Conservation (phyloP, 139 green algal species). For the Coelastrella sp. region DNA sequence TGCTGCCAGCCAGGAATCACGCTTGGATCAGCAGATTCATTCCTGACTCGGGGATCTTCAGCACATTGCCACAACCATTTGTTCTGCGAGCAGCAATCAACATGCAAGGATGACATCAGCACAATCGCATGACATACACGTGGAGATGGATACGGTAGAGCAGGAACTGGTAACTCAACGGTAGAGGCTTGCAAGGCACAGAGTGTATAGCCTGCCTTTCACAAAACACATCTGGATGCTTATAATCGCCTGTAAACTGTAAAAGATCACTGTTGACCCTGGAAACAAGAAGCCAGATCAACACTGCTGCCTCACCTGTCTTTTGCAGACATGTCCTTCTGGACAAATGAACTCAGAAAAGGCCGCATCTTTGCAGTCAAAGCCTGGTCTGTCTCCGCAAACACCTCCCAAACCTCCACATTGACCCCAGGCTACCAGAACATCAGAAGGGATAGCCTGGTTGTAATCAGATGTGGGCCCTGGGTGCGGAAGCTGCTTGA, state of each 20-base stretch:
- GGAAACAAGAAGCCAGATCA: no score
- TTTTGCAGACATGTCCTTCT: background rate
- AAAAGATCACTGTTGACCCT: no score
- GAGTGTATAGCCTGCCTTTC: no score
- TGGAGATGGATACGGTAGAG: no score
- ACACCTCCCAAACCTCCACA: background rate
- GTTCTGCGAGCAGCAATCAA: background rate
- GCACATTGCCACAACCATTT: background rate
- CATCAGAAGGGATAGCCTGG: no score
- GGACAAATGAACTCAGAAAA: background rate
- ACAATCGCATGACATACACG: no score
- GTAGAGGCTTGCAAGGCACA: no score
- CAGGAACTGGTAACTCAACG: no score
- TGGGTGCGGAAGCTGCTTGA: background rate
- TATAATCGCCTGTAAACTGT: no score
- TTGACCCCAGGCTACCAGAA: background rate
- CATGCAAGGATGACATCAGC: background rate
- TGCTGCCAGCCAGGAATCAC: background rate
- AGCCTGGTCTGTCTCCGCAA: background rate
- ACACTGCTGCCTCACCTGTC: background rate
- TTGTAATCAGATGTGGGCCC: background rate
- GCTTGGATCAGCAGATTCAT: background rate
- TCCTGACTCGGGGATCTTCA: background rate
- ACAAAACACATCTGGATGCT: no score
- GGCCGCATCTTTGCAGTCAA: background rate